A percentile compares a stretch with the other conserved stretches of the same genome.
phyloP scores from a whole-genome alignment of 257 asterid genomes.

The Solanum piurae region DNA sequence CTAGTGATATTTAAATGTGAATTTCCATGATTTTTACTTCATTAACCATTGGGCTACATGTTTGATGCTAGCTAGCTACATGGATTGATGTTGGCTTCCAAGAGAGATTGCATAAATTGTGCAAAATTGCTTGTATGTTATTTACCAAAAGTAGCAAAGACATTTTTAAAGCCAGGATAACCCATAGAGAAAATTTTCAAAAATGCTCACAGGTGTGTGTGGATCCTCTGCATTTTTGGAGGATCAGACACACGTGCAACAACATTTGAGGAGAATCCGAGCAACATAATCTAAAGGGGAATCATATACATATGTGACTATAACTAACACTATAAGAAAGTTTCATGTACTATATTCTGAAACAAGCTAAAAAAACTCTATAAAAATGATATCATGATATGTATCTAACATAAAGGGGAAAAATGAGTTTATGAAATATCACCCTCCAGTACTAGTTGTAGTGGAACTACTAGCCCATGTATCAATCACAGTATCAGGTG shows the following conservation, averaged over 20 bases:
- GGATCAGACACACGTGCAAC: neutral
- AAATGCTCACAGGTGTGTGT: neutral
- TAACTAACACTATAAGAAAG: neutral
- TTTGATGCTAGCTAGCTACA: neutral
- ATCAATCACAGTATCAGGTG: slow-evolving; percentile 6
- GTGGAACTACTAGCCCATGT: neutral
- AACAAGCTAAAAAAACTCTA: neutral
- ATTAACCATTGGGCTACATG: neutral
- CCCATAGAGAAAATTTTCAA: neutral
- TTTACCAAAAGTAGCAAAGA: neutral
- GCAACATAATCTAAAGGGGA: neutral
- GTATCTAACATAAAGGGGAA: neutral
- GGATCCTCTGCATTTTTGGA: neutral
- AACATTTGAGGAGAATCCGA: neutral
- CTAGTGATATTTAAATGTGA: neutral
- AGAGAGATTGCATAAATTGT: neutral
- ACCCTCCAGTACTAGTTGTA: neutral
- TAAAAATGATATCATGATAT: neutral
- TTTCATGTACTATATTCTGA: neutral
- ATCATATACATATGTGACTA: neutral
- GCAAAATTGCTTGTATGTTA: neutral
- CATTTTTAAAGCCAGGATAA: neutral
- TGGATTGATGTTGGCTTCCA: neutral
- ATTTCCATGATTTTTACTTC: neutral
- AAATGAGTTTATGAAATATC: neutral